These are phyloP conservation scores for Cutaneotrichosporon sp. DNA, from an alignment of 1,284 basidiomycete genomes.

Conservation along the genomic window DNA sequence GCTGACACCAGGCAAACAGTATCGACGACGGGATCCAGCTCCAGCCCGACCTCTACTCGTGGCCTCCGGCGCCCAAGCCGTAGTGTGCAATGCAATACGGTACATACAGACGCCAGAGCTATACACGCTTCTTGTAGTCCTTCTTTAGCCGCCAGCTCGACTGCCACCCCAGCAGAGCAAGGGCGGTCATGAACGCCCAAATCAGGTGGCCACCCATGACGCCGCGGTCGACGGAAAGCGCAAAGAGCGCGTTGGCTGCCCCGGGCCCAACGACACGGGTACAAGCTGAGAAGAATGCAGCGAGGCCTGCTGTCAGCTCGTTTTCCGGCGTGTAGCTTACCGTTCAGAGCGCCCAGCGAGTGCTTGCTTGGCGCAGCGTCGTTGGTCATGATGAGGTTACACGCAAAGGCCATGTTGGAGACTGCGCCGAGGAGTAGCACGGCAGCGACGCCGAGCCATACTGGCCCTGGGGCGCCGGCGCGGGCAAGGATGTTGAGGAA, in stretches of 20 bases:
- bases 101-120: not conserved
- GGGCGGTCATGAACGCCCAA: slow-evolving; percentile 24
- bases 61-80: not conserved
- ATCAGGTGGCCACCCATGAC: slow-evolving; percentile 36
- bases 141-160: slow-evolving; percentile 6
- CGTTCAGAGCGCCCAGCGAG: slow-evolving; percentile 34
- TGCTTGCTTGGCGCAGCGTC: slow-evolving; percentile 29
- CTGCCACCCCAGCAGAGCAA: slow-evolving; percentile 21
- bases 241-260: slow-evolving; percentile 32
- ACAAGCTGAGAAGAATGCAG: slow-evolving; percentile 23
- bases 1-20: slow-evolving; percentile 14
- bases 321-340: slow-evolving; percentile 7
- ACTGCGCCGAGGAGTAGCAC: slow-evolving; percentile 19
- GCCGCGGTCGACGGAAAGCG: slow-evolving; percentile 35
- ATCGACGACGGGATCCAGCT: slow-evolving; percentile 29
- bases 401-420: slow-evolving; percentile 39
- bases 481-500: slow-evolving; percentile 33
- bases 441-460: slow-evolving; percentile 27
- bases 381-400: slow-evolving; percentile 39
- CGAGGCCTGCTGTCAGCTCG: slow-evolving; percentile 5
- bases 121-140: not conserved
- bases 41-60: slow-evolving; percentile 22
- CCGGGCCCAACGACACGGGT: slow-evolving; percentile 34
- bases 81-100: too few relatives aligned
- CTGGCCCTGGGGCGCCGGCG: slow-evolving; percentile 13